Percentiles rank a stretch among this genome's conserved stretches.
phyloP scores from a whole-genome alignment of 768 basidiomycete species.

The Leccinellum rugosiceps region DNA sequence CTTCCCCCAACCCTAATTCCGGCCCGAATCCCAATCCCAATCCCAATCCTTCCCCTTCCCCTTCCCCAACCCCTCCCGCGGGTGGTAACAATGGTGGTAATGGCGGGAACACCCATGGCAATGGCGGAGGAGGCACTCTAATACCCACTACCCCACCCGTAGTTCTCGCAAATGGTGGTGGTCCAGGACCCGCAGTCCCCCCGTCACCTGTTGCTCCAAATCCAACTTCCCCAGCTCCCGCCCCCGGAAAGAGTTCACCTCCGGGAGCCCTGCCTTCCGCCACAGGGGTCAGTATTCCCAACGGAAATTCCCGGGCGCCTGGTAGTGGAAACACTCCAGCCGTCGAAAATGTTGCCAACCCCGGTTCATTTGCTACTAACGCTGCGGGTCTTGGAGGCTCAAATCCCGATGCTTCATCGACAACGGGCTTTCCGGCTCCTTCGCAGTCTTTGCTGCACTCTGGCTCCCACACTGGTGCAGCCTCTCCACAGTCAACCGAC shows the following conservation, averaged over 20 bases:
- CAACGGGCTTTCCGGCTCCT: neutral
- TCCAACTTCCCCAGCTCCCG: neutral
- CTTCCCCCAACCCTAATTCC: neutral
- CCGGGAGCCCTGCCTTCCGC: neutral
- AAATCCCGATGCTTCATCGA: neutral
- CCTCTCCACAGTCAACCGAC: slow-evolving; percentile 12
- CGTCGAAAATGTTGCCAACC: neutral
- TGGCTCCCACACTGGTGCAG: slow-evolving; percentile 11
- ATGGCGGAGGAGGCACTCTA: neutral
- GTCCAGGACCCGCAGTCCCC: neutral
- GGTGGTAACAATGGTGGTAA: neutral
- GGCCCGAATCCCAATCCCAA: neutral
- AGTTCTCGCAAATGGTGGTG: neutral
- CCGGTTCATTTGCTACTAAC: no score
- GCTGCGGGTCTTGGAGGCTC: neutral
- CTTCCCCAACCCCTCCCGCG: neutral
- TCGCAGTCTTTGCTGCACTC: slow-evolving; percentile 4
- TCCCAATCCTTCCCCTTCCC: neutral
- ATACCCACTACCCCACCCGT: neutral
- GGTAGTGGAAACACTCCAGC: neutral
- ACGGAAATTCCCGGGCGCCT: neutral
- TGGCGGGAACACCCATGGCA: neutral
- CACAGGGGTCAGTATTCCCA: neutral
- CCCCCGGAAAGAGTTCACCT: neutral
- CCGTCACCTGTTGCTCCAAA: neutral